Percentiles rank a stretch among this genome's conserved stretches.
phyloP scores from a whole-genome alignment of 768 basidiomycete species.

The Auriscalpium orientale region DNA sequence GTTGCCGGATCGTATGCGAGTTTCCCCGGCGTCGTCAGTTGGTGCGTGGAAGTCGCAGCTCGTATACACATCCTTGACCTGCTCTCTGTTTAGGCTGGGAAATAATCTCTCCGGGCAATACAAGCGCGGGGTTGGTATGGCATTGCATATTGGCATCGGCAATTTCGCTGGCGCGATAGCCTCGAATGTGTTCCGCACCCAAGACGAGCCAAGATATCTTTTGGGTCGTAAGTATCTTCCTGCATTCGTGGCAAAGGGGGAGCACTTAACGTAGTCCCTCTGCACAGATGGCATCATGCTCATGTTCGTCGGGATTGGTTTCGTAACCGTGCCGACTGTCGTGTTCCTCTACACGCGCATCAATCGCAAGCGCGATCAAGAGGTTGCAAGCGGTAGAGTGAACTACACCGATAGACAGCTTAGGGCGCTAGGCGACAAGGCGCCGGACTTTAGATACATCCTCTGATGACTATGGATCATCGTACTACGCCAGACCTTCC shows the following conservation, averaged over 20 bases:
- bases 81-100: constrained; percentile 38
- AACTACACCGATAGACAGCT: constrained; percentile 21
- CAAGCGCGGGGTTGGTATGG: constrained; percentile 64
- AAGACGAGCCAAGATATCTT: constrained; percentile 53
- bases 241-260: not conserved
- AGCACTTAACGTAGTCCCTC: not conserved
- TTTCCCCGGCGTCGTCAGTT: constrained; percentile 54
- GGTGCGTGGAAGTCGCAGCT: constrained; percentile 29
- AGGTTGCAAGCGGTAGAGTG: constrained; percentile 26
- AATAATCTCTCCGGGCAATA: constrained; percentile 64
- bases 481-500: no score
- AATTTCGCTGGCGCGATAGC: constrained; percentile 62
- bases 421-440: constrained; percentile 46
- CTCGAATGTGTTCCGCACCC: constrained; percentile 50
- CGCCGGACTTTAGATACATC: constrained; percentile 57
- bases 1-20: constrained; percentile 57
- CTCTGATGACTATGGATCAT: constrained; percentile 18
- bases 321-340: constrained; percentile 42
- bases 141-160: constrained; percentile 59
- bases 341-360: constrained; percentile 46
- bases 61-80: not conserved
- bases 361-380: constrained; percentile 45
- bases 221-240: constrained; percentile 48
- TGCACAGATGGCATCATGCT: constrained; percentile 54
- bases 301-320: constrained; percentile 62